phyloP scores from a whole-genome alignment of 768 basidiomycete species.

The Boletus edulis region DNA sequence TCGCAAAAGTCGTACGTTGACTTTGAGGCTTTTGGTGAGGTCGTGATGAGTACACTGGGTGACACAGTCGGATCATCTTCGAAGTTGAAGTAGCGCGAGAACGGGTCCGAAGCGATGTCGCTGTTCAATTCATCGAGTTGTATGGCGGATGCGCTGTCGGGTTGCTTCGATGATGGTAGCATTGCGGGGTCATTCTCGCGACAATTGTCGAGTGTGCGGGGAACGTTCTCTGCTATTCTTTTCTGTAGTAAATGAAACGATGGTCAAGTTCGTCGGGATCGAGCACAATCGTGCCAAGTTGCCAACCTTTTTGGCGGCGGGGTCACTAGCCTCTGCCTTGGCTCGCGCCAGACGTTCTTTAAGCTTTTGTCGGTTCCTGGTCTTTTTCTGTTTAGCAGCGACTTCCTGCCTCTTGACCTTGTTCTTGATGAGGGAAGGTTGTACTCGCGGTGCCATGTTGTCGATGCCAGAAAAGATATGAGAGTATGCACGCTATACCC shows the following conservation, averaged over 20 bases:
- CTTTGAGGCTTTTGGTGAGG: conserved; percentile 85
- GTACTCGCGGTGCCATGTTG: conserved; percentile 58
- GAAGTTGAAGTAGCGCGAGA: conserved; percentile 73
- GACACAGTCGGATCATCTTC: conserved; percentile 67
- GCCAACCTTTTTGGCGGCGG: conserved; percentile 72
- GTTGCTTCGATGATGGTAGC: conserved; percentile 33
- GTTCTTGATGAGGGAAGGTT: conserved; percentile 76
- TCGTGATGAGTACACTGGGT: conserved; percentile 88
- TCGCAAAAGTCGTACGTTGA: conserved; percentile 91
- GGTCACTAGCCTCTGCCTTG: conserved; percentile 74
- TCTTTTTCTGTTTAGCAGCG: conserved; percentile 67
- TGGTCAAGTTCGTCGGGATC: neutral
- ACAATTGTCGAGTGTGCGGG: conserved; percentile 90
- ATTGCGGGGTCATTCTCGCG: conserved; percentile 70
- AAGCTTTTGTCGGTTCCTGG: conserved; percentile 78
- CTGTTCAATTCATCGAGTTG: conserved; percentile 58
- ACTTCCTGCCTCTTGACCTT: conserved; percentile 85
- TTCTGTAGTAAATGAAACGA: conserved; percentile 50
- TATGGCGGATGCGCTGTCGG: conserved; percentile 32
- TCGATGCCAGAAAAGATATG: neutral
- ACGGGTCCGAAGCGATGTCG: conserved; percentile 73
- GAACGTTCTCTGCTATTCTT: conserved; percentile 82
- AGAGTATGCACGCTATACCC: neutral
- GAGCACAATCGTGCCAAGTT: conserved; percentile 40
- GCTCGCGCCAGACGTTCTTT: conserved; percentile 75